A percentile compares a stretch with the other conserved stretches of the same genome.
Conservation (phyloP, 305 asterid species). For the Solanum hybrid region DNA sequence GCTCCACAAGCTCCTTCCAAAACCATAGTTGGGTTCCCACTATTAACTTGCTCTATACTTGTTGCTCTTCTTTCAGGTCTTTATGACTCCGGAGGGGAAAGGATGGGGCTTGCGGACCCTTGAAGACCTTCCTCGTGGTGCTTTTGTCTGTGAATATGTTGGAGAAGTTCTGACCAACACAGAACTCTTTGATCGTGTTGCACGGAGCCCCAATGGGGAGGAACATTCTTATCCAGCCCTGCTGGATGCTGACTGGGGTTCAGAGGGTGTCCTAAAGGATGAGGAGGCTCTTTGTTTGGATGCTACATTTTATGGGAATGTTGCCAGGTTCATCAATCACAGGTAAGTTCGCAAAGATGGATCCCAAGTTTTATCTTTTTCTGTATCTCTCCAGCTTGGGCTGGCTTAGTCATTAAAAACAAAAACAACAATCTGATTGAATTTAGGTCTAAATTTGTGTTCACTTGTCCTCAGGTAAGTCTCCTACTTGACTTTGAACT, state of each 20-base stretch:
- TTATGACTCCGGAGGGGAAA: conserved; percentile 68
- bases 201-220: conserved; percentile 44
- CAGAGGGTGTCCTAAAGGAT: conserved; percentile 72
- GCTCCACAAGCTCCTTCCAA: background rate
- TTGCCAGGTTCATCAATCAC: conserved; percentile 88
- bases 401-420: background rate
- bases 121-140: conserved; percentile 88
- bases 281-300: conserved; percentile 96
- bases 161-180: conserved; percentile 86
- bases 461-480: background rate
- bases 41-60: background rate
- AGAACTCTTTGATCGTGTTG: conserved; percentile 78
- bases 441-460: background rate
- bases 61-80: conserved; percentile 44
- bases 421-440: background rate
- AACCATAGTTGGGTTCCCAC: background rate
- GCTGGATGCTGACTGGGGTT: conserved; percentile 96
- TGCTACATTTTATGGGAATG: conserved; percentile 85
- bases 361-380: background rate
- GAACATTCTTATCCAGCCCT: conserved; percentile 80
- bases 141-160: conserved; percentile 91
- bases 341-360: conserved; percentile 35
- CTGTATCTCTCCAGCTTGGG: background rate
- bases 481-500: background rate
- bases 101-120: conserved; percentile 98